phyloP scores from a whole-genome alignment of 352 stramenopile species.

The Globisporangium canariense region DNA sequence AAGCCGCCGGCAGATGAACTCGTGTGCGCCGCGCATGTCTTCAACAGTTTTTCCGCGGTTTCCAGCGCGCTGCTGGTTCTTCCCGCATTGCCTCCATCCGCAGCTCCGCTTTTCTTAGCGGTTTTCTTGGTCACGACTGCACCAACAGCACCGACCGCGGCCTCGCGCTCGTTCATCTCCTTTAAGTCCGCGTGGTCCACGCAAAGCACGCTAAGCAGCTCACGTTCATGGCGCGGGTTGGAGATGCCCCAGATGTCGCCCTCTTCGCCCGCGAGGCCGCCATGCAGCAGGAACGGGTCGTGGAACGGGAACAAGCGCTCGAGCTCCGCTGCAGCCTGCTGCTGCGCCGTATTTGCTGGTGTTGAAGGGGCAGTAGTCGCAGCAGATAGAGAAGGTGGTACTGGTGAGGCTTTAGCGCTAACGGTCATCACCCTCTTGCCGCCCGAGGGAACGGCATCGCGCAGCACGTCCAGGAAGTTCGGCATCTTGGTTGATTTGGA shows the following conservation, averaged over 20 bases:
- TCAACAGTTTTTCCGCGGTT: conserved; percentile 37
- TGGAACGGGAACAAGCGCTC: conserved; percentile 24
- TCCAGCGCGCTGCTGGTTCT: conserved; percentile 1
- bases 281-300: conserved; percentile 32
- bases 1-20: conserved; percentile 25
- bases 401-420: conserved; percentile 4
- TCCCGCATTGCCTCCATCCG: not conserved
- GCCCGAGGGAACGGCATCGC: conserved; percentile 22
- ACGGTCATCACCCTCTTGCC: not conserved
- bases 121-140: conserved; percentile 55
- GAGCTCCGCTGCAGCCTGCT: conserved; percentile 4
- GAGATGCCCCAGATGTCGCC: conserved; percentile 27
- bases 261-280: conserved; percentile 19
- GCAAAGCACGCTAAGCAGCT: conserved; percentile 47
- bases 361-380: not conserved
- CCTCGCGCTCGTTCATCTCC: conserved; percentile 51
- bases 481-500: not conserved
- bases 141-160: conserved; percentile 34
- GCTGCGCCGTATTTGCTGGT: not conserved
- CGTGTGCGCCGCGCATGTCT: conserved; percentile 34
- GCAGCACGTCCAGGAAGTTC: conserved; percentile 30
- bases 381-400: not conserved
- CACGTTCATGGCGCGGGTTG: conserved; percentile 22
- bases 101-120: conserved; percentile 14
- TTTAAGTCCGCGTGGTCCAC: conserved; percentile 54